Percentiles rank a stretch among this genome's conserved stretches.
These are phyloP conservation scores for Monosporascus cannonballus DNA, from an alignment of 2,329 filamentous ascomycete genomes.

Conservation along the genomic window DNA sequence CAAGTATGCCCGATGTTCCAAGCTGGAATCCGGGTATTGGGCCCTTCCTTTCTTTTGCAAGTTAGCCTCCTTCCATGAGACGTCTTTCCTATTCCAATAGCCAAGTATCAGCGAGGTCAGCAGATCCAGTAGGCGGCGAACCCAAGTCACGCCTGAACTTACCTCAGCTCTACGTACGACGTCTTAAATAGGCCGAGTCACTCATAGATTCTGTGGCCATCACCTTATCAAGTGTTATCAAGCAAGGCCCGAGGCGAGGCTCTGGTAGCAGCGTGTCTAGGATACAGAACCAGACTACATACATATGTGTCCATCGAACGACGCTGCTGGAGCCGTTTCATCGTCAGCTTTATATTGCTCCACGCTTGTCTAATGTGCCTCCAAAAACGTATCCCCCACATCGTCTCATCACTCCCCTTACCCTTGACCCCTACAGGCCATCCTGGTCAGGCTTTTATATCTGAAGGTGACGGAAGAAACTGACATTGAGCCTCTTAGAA, in stretches of 20 bases:
- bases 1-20: no score
- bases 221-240: no score
- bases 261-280: background rate
- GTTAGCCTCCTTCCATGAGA: no score
- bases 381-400: background rate
- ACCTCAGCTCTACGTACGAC: background rate
- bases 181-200: background rate
- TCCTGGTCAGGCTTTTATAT: background rate
- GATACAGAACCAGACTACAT: background rate
- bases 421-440: background rate
- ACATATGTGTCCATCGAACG: background rate
- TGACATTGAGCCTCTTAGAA: background rate
- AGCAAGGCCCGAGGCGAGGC: background rate
- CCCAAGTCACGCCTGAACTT: background rate
- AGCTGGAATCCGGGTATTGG: no score
- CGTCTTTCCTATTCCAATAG: no score
- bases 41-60: no score
- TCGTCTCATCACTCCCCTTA: background rate
- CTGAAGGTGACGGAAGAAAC: background rate
- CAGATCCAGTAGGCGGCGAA: background rate
- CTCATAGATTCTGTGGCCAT: background rate
- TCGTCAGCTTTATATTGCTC: background rate
- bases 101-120: no score
- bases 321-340: background rate
- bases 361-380: background rate